Evolutionary conservation across 495 filamentous ascomycete species (phyloP), one percentile per base, ranked within the genome.

Genomic region (Jackrogersella minutella): DNA sequence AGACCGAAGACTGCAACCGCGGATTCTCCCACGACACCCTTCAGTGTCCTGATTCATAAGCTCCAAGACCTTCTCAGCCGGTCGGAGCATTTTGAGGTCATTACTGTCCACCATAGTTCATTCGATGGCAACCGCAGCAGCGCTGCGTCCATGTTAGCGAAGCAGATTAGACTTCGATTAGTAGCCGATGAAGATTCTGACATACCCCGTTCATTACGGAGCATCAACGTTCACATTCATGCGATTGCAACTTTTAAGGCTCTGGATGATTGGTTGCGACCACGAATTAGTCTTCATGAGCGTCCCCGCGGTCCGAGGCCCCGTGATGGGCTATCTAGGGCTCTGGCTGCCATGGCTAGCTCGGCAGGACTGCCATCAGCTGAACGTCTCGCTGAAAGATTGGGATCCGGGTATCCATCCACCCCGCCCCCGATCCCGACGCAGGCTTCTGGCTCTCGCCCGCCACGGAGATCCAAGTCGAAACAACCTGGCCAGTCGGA

Each of bases 211-310:
- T 79, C 87, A 11, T 98, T 94, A 69, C 87, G 90, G 30, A 97
- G 93, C 62, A 93, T 98, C 64, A 97, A 96, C 89, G 94, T 99
- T 13, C 94, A 93, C 4, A 98, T 99, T 62, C 96, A 99, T 77
- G 96, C 96, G 26, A 98, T 99, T 74, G 94, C 96, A 7, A 97
- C 93, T 0, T 97, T 99, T 78, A 98, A 98, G 73, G 90, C 95
- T 1, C 79, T 99, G 26, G 95, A 98, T 71, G 96, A 99, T 74
- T 99, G 97, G 78, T 81, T 99, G 40, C 88, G 94, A 52, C 95
- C 96, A 2, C 83, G 94, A 54, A 97, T 99, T 55, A 91, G 82
- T 68, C 68, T 96, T 17, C 87, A 91, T 0, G 94, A 98, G 62
- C 87, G 93, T 13, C 91, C 95, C 21, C 85, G 89, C 51, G 82